Evolutionary conservation across 768 basidiomycete species (phyloP), one percentile per base, ranked within the genome.

Genomic region (Amanita molliuscula): DNA sequence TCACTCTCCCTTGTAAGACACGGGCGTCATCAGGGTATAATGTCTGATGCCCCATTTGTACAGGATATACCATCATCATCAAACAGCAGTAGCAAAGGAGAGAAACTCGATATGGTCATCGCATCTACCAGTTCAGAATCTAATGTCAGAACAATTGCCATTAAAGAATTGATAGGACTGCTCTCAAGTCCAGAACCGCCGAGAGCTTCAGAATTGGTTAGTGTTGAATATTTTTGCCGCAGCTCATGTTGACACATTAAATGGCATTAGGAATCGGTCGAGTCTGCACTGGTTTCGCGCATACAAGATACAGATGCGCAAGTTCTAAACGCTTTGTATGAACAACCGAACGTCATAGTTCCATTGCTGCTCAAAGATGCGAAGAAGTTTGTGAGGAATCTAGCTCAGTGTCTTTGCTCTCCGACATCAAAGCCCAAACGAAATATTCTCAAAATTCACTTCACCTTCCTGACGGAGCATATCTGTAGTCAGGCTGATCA

Each of bases 281-380:
- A 70, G n/a, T 72, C 77, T 2, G 81, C 84, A 0, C 66, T 97
- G 4, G 61, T 84, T 26, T 75, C 81, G 11, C 80, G 88, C 1
- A 65, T 89, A 3, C 74, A 81, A 44, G 92, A 95, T 56, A 70
- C 74, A 6, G 73, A 80, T 25, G 52, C 66, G 1, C 58, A 65
- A 2, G 84, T 96, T 23, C 62, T 93, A 10, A 72, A 82, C 40
- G 76, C 74, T 0, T 68, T 96, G 7, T 94, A 93, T 63, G 68
- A 68, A 1, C 64, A 72, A 1, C 70, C 80, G 0, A 60, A 67
- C 4, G 38, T 63, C 2, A 62, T 86, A 38, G 63, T 77, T 3
- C 71, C 77, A 1, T 44, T 76, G 43, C 64, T 81, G 28, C 59
- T 65, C 6, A 64, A 64, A 20, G 65, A 77, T 48, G 51, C 72